These are phyloP conservation scores for Taiozyma onychis DNA, from an alignment of 1,139 yeast genomes.

Conservation along the genomic window DNA sequence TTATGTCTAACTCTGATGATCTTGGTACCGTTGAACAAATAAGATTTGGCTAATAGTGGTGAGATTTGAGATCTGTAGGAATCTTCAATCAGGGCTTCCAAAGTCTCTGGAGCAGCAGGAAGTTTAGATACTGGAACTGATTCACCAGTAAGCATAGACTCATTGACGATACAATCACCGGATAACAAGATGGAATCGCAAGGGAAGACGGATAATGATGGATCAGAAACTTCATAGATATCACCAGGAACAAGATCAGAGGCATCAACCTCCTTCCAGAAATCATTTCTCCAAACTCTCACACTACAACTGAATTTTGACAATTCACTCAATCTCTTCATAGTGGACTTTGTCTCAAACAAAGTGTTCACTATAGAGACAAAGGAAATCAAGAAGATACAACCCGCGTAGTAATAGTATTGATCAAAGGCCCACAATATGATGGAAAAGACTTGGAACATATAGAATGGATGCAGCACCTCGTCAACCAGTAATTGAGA, in stretches of 20 bases:
- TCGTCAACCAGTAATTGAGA: constrained; percentile 71
- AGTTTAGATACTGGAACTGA: constrained; percentile 91
- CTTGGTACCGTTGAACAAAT: constrained; percentile 82
- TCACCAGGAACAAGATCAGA: constrained; percentile 95
- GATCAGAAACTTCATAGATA: constrained; percentile 85
- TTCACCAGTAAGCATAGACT: constrained; percentile 95
- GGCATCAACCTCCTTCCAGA: constrained; percentile 82
- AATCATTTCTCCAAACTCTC: constrained; percentile 87
- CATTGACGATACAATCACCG: constrained; percentile 93
- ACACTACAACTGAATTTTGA: constrained; percentile 74
- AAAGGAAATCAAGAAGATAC: constrained; percentile 82
- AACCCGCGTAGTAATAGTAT: constrained; percentile 87
- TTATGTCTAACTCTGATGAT: constrained; percentile 75
- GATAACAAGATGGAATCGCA: constrained; percentile 83
- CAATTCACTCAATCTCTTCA: constrained; percentile 65
- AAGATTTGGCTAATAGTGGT: constrained; percentile 63
- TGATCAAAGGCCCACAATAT: constrained; percentile 88
- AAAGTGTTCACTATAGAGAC: constrained; percentile 76
- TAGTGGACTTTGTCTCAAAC: constrained; percentile 74
- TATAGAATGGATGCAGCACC: constrained; percentile 88
- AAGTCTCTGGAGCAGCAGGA: constrained; percentile 59
- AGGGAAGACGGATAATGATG: constrained; percentile 66
- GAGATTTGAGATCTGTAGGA: constrained; percentile 53
- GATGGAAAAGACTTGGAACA: constrained; percentile 89
- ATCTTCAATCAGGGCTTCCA: constrained; percentile 48